Conservation (phyloP, 1,139 yeast genomes). For the Debaryomyces psychrophilus region DNA sequence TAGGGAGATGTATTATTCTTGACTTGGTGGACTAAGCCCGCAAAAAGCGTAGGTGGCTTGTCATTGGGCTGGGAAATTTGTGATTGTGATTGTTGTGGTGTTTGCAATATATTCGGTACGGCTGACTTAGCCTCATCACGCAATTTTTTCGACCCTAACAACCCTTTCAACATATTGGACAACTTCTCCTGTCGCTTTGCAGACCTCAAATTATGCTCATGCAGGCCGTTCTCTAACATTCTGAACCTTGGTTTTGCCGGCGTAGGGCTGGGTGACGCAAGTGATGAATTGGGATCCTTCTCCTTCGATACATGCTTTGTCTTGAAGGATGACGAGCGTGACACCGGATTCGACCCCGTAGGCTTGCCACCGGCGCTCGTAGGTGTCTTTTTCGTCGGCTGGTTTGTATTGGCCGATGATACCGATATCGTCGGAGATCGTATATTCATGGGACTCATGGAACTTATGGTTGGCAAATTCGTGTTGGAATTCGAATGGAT, state of each 20-base stretch:
- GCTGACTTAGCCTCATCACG: constrained; percentile 84
- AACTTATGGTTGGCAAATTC: constrained; percentile 9
- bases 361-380: constrained; percentile 5
- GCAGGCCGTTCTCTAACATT: constrained; percentile 66
- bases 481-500: constrained; percentile 4
- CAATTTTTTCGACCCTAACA: constrained; percentile 77
- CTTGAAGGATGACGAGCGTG: constrained; percentile 17
- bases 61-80: constrained; percentile 10
- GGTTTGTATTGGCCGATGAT: constrained; percentile 18
- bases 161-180: constrained; percentile 82
- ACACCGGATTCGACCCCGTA: constrained; percentile 15
- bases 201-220: constrained; percentile 76
- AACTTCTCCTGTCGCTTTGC: constrained; percentile 88
- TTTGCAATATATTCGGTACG: constrained; percentile 63
- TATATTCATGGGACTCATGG: constrained; percentile 8
- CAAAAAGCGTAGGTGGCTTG: constrained; percentile 75
- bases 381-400: constrained; percentile 7
- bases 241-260: constrained; percentile 47
- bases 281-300: constrained; percentile 11
- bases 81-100: constrained; percentile 12
- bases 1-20: constrained; percentile 40
- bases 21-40: constrained; percentile 76
- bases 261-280: constrained; percentile 13
- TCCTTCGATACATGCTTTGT: constrained; percentile 12
- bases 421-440: constrained; percentile 19